Percentiles rank a stretch among this genome's conserved stretches.
Conservation (phyloP, 2,329 filamentous ascomycete genomes). For the Stagonosporopsis rhizophila region DNA sequence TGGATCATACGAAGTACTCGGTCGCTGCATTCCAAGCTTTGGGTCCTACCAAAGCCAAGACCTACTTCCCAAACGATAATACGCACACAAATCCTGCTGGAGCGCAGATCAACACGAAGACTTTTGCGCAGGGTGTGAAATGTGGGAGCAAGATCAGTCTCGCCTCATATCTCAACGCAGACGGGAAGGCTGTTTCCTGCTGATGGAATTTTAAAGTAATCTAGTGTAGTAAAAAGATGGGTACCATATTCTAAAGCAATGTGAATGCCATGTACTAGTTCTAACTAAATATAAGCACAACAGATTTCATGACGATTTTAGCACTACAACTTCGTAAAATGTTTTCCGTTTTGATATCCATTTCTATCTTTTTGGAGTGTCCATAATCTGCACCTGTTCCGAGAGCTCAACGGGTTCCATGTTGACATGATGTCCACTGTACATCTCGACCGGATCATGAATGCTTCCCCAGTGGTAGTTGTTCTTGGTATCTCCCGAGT, state of each 20-base stretch:
- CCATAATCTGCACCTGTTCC: conserved; percentile 3
- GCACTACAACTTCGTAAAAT: background rate
- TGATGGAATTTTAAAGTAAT: background rate
- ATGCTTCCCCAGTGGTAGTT: conserved; percentile 9
- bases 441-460: conserved; percentile 19
- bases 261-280: too few species aligned
- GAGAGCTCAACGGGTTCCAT: conserved; percentile 19
- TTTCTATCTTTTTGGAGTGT: background rate
- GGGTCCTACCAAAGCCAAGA: background rate
- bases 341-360: background rate
- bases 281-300: too few species aligned
- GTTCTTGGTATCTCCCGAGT: conserved; percentile 4
- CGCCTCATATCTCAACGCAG: background rate
- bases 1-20: background rate
- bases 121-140: background rate
- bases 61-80: background rate
- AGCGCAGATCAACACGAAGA: background rate
- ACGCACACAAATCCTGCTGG: background rate
- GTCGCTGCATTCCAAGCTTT: background rate
- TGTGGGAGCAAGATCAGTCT: background rate
- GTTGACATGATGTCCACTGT: conserved; percentile 13
- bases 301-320: too few species aligned
- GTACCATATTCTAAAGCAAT: too few species aligned
- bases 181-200: background rate
- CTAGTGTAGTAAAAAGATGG: too few species aligned